Conservation (phyloP, 1,139 yeast species). For the Saccharomyces pastorianus region DNA sequence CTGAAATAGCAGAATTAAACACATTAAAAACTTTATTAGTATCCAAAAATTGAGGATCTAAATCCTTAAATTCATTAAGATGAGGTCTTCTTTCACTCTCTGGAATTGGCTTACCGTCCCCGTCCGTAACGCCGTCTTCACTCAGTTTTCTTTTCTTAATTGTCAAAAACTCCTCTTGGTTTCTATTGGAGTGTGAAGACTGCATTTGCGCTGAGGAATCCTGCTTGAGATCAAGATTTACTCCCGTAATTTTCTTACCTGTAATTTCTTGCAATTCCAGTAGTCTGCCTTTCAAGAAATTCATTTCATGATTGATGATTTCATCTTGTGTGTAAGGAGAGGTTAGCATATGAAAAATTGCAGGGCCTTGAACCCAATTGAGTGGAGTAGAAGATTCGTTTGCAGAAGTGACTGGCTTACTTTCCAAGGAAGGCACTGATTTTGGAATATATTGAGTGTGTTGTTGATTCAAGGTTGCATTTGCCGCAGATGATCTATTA, state of each 20-base stretch:
- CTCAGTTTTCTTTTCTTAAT: slow-evolving; percentile 8
- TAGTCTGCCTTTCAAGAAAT: slow-evolving; percentile 23
- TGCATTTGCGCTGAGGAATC: background rate
- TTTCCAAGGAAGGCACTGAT: slow-evolving; percentile 16
- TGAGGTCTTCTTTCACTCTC: background rate
- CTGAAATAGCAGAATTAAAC: background rate
- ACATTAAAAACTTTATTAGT: slow-evolving; percentile 2
- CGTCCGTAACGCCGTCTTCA: slow-evolving; percentile 2
- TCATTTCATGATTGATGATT: slow-evolving; percentile 24
- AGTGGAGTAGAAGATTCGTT: slow-evolving; percentile 13
- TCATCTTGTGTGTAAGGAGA: slow-evolving; percentile 23
- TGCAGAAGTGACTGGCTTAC: slow-evolving; percentile 19
- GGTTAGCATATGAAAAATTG: slow-evolving; percentile 24
- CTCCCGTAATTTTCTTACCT: slow-evolving; percentile 17
- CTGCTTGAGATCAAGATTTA: slow-evolving; percentile 9
- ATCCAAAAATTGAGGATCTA: slow-evolving; percentile 5
- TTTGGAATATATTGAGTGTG: slow-evolving; percentile 21
- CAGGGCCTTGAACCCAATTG: slow-evolving; percentile 30
- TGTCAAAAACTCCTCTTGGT: background rate
- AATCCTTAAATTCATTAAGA: slow-evolving; percentile 3
- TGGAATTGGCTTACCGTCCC: background rate
- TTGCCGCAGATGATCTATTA: slow-evolving; percentile 3
- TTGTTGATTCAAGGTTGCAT: background rate
- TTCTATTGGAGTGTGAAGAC: background rate
- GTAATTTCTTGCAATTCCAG: slow-evolving; percentile 26